phyloP scores from a whole-genome alignment of 139 green algal genomes.

The Dunaliella primolecta region DNA sequence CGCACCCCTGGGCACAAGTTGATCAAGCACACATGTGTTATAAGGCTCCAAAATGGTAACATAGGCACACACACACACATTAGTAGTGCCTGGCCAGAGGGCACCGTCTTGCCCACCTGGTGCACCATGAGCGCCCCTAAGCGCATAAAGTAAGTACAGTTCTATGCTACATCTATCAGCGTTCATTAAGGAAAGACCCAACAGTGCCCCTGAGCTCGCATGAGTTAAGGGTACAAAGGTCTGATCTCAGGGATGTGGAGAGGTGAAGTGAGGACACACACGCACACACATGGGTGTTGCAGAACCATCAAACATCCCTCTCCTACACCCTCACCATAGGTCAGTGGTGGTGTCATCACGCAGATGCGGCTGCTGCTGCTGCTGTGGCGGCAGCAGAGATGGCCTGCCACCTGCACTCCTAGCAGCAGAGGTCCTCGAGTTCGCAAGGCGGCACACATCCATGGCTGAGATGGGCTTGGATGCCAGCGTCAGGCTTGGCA shows the following conservation, averaged over 20 bases:
- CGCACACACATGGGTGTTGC: too few relatives aligned
- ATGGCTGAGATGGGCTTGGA: conserved; percentile 29
- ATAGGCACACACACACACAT: too few relatives aligned
- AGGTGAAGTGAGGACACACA: too few relatives aligned
- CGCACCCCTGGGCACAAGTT: neutral
- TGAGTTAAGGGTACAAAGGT: too few relatives aligned
- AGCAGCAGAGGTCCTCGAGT: conserved; percentile 10
- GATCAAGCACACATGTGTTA: too few relatives aligned
- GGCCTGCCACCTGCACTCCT: neutral
- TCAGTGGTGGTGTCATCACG: conserved; percentile 19
- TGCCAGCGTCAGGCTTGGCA: neutral
- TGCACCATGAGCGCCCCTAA: neutral
- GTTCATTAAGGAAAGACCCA: too few relatives aligned
- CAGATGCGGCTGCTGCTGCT: neutral
- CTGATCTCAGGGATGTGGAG: too few relatives aligned
- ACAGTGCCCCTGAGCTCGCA: too few relatives aligned
- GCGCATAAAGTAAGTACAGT: too few relatives aligned
- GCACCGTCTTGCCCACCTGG: neutral
- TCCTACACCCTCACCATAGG: neutral
- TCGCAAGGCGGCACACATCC: conserved; percentile 45
- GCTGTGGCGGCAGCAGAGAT: neutral
- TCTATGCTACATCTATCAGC: too few relatives aligned
- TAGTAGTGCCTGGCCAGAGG: conserved; percentile 24
- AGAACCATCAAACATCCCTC: too few relatives aligned
- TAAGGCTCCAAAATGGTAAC: too few relatives aligned